Evolutionary conservation across 2,329 filamentous ascomycete species (phyloP), one percentile per base, ranked within the genome.

Genomic region (Fusarium armeniacum): DNA sequence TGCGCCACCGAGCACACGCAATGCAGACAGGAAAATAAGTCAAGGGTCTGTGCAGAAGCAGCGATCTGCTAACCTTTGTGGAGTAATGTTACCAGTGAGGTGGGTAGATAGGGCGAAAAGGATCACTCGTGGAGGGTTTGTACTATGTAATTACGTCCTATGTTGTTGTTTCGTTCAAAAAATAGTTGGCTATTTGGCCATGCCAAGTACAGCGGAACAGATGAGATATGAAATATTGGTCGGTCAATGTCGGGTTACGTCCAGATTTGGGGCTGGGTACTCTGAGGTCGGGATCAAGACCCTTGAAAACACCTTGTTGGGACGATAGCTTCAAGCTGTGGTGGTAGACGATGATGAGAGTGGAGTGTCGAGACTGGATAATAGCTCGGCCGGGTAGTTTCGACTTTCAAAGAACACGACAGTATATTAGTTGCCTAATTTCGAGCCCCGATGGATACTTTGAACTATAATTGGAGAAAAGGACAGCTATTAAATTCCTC

Each of bases 1-100:
- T 65, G 63, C 70, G 63, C 72, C 70, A 74, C 72, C 67, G 69
- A 67, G 70, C 66, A 63, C 61, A 55, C 66, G 63, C 52, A 70
- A 62, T 43, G 57, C 62, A 54, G 55, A 64, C 43, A 71, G 65
- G 35, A 52, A 36, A 63, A 52, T 46, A 60, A 45, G 44, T 20
- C 47, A 60, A 67, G 65, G 67, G 73, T 68, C 67, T 73, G 71
- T 73, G 73, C 69, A 51, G 62, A 52, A 49, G 61, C 51, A 61
- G 63, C 68, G 69, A 74, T 73, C 71, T 66, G 49, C 44, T 45
- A 46, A 45, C 54, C 54, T 30, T 24, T 56, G 65, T 74, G 72
- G 72, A 73, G 69, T 58, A 71, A 65, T 55, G 67, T 54, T 63
- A 62, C 63, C 67, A 69, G 56, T 58, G 60, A 69, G 56, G 65